Evolutionary conservation across 2,329 filamentous ascomycete species (phyloP).

Genomic region (Exophiala dermatitidis): DNA sequence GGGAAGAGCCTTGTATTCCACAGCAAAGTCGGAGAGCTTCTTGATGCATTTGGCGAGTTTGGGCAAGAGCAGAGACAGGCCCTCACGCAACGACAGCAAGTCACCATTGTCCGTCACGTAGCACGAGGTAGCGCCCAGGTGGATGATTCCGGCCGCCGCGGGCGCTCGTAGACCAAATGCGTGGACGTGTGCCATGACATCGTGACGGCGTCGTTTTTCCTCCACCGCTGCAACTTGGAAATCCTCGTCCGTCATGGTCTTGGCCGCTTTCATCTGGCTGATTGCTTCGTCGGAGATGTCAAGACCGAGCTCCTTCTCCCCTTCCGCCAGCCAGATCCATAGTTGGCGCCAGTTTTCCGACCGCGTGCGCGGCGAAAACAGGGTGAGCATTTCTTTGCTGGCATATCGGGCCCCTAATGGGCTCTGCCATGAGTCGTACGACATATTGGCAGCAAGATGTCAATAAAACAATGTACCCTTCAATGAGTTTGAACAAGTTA

Average conservation of each 20-base stretch:
- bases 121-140: slow-evolving; percentile 59
- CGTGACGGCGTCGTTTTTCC: slow-evolving; percentile 64
- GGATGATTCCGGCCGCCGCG: slow-evolving; percentile 74
- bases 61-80: slow-evolving; percentile 64
- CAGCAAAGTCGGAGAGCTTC: slow-evolving; percentile 65
- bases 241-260: slow-evolving; percentile 68
- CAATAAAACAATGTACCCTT: background rate
- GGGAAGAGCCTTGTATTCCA: slow-evolving; percentile 64
- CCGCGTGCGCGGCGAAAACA: slow-evolving; percentile 71
- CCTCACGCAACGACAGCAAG: slow-evolving; percentile 68
- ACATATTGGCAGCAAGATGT: slow-evolving; percentile 8
- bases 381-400: slow-evolving; percentile 64
- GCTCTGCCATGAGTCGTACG: slow-evolving; percentile 56
- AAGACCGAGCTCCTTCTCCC: slow-evolving; percentile 72
- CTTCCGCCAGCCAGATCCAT: slow-evolving; percentile 78
- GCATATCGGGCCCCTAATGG: slow-evolving; percentile 66
- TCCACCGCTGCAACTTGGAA: slow-evolving; percentile 68
- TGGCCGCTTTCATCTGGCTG: slow-evolving; percentile 65
- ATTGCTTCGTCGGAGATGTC: slow-evolving; percentile 68
- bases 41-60: slow-evolving; percentile 73
- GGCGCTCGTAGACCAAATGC: slow-evolving; percentile 68
- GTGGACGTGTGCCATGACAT: slow-evolving; percentile 62
- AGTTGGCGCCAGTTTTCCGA: slow-evolving; percentile 75
- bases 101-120: slow-evolving; percentile 65
- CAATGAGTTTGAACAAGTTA: too few relatives aligned